Percentiles rank a stretch among this genome's conserved stretches.
These are phyloP conservation scores for Trifolium repens DNA, from an alignment of 306 rosid species.

Conservation along the genomic window DNA sequence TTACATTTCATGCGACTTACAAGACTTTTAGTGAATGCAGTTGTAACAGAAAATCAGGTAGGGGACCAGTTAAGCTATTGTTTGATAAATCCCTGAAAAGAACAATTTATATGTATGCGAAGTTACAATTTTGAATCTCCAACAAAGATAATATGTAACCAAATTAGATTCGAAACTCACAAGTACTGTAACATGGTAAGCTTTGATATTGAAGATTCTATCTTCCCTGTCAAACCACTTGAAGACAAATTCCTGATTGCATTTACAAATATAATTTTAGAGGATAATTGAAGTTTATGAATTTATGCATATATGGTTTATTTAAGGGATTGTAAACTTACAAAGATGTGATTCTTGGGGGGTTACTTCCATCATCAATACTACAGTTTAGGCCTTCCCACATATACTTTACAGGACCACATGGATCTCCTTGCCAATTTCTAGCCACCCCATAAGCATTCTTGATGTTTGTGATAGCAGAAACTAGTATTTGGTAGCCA, in stretches of 20 bases:
- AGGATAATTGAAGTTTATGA: slow-evolving; percentile 1
- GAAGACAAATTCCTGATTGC: slow-evolving; percentile 51
- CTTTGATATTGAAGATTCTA: slow-evolving; percentile 44
- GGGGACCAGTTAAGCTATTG: slow-evolving; percentile 49
- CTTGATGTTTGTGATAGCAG: slow-evolving; percentile 58
- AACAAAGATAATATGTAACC: neutral
- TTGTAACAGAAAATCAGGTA: slow-evolving; percentile 46
- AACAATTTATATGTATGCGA: slow-evolving; percentile 9
- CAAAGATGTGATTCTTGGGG: slow-evolving; percentile 59
- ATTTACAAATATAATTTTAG: slow-evolving; percentile 15
- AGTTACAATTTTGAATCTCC: slow-evolving; percentile 13
- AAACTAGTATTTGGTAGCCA: slow-evolving; percentile 44
- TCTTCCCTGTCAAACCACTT: slow-evolving; percentile 38
- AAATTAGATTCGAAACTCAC: slow-evolving; percentile 44
- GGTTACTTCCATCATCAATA: neutral
- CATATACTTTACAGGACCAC: slow-evolving; percentile 47
- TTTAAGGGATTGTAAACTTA: slow-evolving; percentile 36
- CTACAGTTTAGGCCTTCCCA: slow-evolving; percentile 70
- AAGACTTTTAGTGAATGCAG: slow-evolving; percentile 42
- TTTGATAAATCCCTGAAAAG: slow-evolving; percentile 64
- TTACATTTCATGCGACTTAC: slow-evolving; percentile 41
- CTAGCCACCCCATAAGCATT: slow-evolving; percentile 46
- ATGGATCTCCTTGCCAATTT: slow-evolving; percentile 75
- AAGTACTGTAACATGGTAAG: slow-evolving; percentile 49
- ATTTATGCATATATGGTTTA: neutral